phyloP scores from a whole-genome alignment of 1,284 basidiomycete species.

The Ustilago vetiveriae region DNA sequence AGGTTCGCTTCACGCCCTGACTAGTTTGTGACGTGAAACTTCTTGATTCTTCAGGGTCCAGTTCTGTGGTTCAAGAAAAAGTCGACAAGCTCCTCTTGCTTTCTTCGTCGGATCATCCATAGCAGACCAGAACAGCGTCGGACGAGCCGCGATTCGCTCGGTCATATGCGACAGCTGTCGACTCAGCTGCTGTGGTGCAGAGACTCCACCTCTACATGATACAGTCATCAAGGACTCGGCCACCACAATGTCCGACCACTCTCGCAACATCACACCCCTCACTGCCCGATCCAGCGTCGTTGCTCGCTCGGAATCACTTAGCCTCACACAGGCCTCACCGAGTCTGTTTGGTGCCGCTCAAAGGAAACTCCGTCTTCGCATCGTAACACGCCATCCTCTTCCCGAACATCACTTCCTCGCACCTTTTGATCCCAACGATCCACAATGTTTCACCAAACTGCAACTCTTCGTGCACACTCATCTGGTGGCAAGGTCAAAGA shows the following conservation, averaged over 20 bases:
- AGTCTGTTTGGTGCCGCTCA: neutral
- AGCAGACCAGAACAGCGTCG: too few relatives aligned
- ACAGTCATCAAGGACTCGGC: too few relatives aligned
- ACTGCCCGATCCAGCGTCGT: conserved; percentile 23
- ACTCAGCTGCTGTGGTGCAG: neutral
- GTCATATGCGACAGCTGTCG: too few relatives aligned
- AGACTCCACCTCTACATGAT: too few relatives aligned
- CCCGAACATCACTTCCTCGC: conserved; percentile 43
- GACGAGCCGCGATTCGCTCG: too few relatives aligned
- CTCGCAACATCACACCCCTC: conserved; percentile 11
- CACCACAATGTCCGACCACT: conserved; percentile 26
- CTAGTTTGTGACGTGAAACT: too few relatives aligned
- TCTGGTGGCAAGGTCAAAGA: neutral
- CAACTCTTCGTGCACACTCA: conserved; percentile 19
- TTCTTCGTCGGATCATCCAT: too few relatives aligned
- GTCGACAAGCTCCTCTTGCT: too few relatives aligned
- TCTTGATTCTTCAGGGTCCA: neutral
- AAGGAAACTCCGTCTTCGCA: conserved; percentile 24
- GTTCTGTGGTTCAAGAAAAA: too few relatives aligned
- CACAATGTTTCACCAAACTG: conserved; percentile 13
- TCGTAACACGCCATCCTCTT: conserved; percentile 32
- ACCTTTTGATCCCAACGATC: conserved; percentile 17
- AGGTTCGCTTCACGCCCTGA: too few relatives aligned
- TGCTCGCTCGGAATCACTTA: conserved; percentile 12
- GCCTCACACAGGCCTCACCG: neutral